Evolutionary conservation across 1,284 basidiomycete genomes (phyloP), one percentile per base, ranked within the genome.

Genomic region (Wallemia mellicola): DNA sequence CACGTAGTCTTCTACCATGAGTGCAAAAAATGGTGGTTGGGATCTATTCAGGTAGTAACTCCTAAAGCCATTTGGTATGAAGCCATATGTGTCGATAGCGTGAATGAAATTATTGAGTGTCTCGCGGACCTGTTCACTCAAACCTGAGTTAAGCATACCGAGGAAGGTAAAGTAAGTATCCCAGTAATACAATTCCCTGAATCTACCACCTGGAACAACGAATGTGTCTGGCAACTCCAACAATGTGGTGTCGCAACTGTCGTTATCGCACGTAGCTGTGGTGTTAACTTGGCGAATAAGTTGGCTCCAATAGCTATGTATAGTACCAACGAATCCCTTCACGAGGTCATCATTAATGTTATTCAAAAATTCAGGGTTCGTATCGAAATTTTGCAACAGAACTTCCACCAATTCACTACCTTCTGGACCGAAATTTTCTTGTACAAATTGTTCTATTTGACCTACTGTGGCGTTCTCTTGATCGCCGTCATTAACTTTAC

Each of bases 61-160:
- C 54, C 55, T 57, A 25, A 57, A 57, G 15, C 89, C 89, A 66
- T 94, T 95, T 1, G 88, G 88, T 63, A 95, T 81, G 71, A 92
- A 95, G 0, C 88, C 88, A 60, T 69, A 69, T 38, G 69, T 69
- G 32, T 83, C 78, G 59, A 94, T 72, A 67, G 89, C 79, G 66
- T 94, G 87, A 86, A 92, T 88, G 66, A 94, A 89, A 72, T 92
- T 91, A 64, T 83, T 78, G 27, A 91, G 72, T 0, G 86, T 82
- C 15, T 74, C 79, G 64, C 83, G 84, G 60, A 77, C 83, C 58
- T 85, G 75, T 61, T 74, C 73, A 64, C 78, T 80, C 24, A 92
- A 74, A 67, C 83, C 77, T 1, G 83, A 86, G 66, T 82, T 73
- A 55, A 94, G 72, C 28, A 92, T 73, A 28, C 88, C 88, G 62